Percentiles rank a stretch among this genome's conserved stretches.
Conservation (phyloP, 768 basidiomycete species). For the Lactarius deliciosus region DNA sequence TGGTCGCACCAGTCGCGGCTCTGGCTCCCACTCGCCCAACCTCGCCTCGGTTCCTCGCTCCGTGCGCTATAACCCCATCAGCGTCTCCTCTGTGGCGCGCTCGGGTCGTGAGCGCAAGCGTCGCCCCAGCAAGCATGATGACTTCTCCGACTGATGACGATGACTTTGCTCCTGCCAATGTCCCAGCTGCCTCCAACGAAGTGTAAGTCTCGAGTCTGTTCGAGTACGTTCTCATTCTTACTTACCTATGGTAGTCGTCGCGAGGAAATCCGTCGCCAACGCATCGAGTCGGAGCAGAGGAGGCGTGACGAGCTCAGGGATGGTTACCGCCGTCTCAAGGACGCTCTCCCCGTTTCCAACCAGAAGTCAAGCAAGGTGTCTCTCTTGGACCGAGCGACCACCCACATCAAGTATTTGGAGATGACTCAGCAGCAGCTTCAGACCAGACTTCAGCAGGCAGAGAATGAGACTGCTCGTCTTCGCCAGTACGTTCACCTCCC, state of each 20-base stretch:
- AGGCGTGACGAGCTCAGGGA: constrained; percentile 91
- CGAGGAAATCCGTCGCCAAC: constrained; percentile 87
- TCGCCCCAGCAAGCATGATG: constrained; percentile 48
- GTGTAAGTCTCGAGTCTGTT: constrained; percentile 40
- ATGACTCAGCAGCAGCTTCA: constrained; percentile 73
- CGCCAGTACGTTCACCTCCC: constrained; percentile 46
- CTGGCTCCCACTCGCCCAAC: constrained; percentile 56
- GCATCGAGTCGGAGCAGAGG: constrained; percentile 92
- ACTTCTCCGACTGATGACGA: constrained; percentile 75
- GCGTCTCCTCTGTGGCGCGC: constrained; percentile 45
- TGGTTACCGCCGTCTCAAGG: constrained; percentile 87
- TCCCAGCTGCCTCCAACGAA: constrained; percentile 51
- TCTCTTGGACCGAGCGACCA: constrained; percentile 83
- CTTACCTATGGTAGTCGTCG: constrained; percentile 53
- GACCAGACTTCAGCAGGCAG: constrained; percentile 72
- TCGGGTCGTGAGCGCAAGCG: constrained; percentile 46
- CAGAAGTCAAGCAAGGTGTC: constrained; percentile 94
- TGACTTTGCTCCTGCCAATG: constrained; percentile 60
- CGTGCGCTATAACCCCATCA: constrained; percentile 77
- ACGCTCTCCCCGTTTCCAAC: constrained; percentile 84
- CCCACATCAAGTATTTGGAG: constrained; percentile 86
- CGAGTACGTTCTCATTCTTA: not conserved
- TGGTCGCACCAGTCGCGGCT: constrained; percentile 64
- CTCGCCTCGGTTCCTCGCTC: constrained; percentile 67
- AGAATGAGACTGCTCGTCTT: constrained; percentile 77